Evolutionary conservation across 768 basidiomycete genomes (phyloP).

Genomic region (Harrya chromipes): DNA sequence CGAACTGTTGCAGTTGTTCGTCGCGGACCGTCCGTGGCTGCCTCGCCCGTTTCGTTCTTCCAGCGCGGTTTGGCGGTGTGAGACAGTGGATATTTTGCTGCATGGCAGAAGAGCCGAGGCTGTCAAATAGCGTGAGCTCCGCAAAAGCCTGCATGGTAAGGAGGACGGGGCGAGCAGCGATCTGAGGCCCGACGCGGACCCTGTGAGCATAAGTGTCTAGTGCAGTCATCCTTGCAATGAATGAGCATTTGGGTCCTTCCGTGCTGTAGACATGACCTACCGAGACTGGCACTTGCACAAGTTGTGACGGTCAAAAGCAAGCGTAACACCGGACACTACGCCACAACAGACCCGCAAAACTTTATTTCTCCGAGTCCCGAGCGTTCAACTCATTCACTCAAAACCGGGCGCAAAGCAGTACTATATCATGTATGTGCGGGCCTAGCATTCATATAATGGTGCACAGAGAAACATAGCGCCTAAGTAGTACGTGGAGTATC

Average conservation of each 20-base stretch:
- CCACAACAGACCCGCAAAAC: neutral
- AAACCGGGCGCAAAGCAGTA: neutral
- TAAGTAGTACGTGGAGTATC: conserved; percentile 37
- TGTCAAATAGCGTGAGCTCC: conserved; percentile 9
- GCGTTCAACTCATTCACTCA: neutral
- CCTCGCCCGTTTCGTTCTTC: conserved; percentile 1
- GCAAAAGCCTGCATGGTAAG: conserved; percentile 31
- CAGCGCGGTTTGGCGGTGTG: neutral
- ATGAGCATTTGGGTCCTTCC: conserved; percentile 7
- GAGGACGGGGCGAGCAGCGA: conserved; percentile 33
- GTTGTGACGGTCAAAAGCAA: conserved; percentile 7
- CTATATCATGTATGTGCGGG: conserved; percentile 6
- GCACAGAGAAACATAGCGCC: conserved; percentile 36
- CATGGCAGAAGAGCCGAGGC: neutral
- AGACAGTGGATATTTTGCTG: conserved; percentile 5
- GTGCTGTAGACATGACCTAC: conserved; percentile 28
- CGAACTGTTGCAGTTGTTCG: neutral
- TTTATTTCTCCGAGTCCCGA: neutral
- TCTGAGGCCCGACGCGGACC: conserved; percentile 72
- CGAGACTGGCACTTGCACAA: conserved; percentile 40
- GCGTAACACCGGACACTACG: neutral
- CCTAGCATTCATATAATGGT: conserved; percentile 39
- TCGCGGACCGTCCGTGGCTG: neutral
- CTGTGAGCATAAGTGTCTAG: conserved; percentile 74
- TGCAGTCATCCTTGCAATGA: conserved; percentile 63